phyloP scores from a whole-genome alignment of 1,284 basidiomycete species.

The Heliocybe sulcata region DNA sequence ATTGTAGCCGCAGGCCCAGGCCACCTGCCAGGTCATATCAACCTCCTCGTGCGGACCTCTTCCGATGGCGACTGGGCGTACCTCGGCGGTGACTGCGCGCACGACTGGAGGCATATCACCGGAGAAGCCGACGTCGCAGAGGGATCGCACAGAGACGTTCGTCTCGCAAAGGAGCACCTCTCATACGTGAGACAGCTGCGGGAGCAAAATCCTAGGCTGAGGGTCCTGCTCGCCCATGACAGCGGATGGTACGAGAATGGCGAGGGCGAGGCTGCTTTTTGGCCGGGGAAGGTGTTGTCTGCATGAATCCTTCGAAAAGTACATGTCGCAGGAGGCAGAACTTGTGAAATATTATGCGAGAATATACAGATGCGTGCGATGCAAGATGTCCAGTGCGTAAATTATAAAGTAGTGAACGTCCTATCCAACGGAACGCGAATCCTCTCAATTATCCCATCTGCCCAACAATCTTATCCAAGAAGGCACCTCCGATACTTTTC shows the following conservation, averaged over 20 bases:
- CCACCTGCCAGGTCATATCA: slow-evolving; percentile 46
- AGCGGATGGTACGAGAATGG: slow-evolving; percentile 41
- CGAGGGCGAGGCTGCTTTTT: slow-evolving; percentile 28
- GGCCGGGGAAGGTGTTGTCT: slow-evolving; percentile 34
- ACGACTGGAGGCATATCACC: slow-evolving; percentile 43
- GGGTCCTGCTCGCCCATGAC: slow-evolving; percentile 47
- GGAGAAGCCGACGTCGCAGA: slow-evolving; percentile 34
- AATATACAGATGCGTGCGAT: not conserved
- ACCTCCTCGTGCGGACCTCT: slow-evolving; percentile 47
- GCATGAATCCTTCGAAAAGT: not conserved
- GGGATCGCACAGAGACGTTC: slow-evolving; percentile 36
- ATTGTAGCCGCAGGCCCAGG: slow-evolving; percentile 40
- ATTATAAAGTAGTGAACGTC: not conserved
- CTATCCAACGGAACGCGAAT: not conserved
- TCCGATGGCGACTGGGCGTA: slow-evolving; percentile 49
- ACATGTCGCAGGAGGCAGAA: no score
- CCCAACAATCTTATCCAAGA: not conserved
- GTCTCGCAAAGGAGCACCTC: slow-evolving; percentile 33
- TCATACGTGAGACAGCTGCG: slow-evolving; percentile 30
- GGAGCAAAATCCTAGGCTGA: slow-evolving; percentile 27
- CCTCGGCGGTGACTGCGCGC: slow-evolving; percentile 47
- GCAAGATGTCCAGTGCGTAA: not conserved
- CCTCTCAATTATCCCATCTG: no score
- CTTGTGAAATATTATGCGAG: no score
- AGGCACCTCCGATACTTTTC: not conserved